phyloP scores from a whole-genome alignment of 768 basidiomycete genomes.

The Trametes coccinea region DNA sequence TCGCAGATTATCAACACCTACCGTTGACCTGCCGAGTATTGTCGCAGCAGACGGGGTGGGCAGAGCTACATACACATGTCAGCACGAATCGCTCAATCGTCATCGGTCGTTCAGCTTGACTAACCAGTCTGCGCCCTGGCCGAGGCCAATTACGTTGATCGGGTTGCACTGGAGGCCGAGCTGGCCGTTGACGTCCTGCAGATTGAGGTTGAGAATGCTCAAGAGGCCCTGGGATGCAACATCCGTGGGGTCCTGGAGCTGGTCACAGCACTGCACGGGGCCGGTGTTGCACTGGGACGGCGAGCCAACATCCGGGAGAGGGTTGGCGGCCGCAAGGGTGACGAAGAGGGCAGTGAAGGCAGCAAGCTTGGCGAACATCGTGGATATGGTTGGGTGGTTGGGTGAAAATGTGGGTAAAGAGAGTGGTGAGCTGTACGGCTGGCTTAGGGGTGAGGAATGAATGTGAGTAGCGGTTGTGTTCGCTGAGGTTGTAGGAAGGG shows the following conservation, averaged over 20 bases:
- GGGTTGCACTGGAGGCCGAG: background rate
- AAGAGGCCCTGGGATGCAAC: background rate
- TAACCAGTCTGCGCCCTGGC: background rate
- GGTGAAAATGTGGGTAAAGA: background rate
- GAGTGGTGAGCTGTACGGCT: background rate
- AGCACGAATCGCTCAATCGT: background rate
- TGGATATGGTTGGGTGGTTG: background rate
- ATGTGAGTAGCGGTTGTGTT: conserved; percentile 9
- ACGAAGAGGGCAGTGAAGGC: conserved; percentile 1
- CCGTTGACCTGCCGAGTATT: background rate
- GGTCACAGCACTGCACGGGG: background rate
- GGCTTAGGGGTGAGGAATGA: background rate
- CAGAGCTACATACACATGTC: background rate
- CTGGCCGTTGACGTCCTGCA: background rate
- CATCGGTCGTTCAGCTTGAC: too few species aligned
- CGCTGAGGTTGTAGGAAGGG: background rate
- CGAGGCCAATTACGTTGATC: background rate
- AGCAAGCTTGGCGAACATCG: conserved; percentile 5
- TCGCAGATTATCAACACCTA: background rate
- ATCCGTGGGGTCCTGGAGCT: background rate
- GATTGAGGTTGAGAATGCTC: background rate
- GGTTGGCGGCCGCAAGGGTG: conserved; percentile 4
- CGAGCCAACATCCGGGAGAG: background rate
- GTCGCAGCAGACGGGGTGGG: conserved; percentile 3
- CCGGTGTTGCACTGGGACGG: conserved; percentile 3